These are phyloP conservation scores for Phylloboletellus chloephorus DNA, from an alignment of 1,284 basidiomycete species.

Conservation along the genomic window DNA sequence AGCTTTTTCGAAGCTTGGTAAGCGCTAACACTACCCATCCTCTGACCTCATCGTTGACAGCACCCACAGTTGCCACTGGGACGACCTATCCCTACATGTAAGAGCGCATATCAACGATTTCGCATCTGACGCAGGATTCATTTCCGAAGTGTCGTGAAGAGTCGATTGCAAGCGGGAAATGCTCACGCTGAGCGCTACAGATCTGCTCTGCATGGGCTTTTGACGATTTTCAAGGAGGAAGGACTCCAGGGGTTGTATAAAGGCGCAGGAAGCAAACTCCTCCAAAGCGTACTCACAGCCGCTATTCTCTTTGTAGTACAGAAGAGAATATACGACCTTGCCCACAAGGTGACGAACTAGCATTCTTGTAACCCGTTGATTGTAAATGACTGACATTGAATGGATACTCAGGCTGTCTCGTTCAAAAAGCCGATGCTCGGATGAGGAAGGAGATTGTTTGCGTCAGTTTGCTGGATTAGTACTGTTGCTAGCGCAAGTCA, in stretches of 20 bases:
- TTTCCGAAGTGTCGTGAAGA: conserved; percentile 68
- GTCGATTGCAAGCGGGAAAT: conserved; percentile 73
- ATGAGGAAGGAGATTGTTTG: neutral
- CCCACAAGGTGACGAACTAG: conserved; percentile 46
- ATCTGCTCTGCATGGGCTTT: conserved; percentile 65
- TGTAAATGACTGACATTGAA: conserved; percentile 4
- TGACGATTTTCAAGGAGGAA: conserved; percentile 70
- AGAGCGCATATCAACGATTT: conserved; percentile 16
- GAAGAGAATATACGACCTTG: conserved; percentile 66
- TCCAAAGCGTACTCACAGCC: conserved; percentile 87
- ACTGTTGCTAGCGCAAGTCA: too few relatives aligned
- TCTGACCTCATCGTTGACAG: conserved; percentile 6
- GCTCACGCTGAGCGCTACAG: conserved; percentile 59
- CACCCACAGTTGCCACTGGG: conserved; percentile 64
- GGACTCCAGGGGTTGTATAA: conserved; percentile 80
- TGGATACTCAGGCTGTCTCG: conserved; percentile 14
- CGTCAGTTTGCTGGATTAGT: neutral
- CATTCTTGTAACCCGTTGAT: neutral
- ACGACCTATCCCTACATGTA: conserved; percentile 79
- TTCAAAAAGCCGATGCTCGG: conserved; percentile 10
- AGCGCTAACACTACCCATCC: conserved; percentile 19
- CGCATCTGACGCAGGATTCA: conserved; percentile 6
- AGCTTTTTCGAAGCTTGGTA: conserved; percentile 80
- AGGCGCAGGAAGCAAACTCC: conserved; percentile 78
- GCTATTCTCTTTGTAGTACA: conserved; percentile 87